Evolutionary conservation across 768 basidiomycete genomes (phyloP).

Genomic region (Hysterangium stoloniferum): DNA sequence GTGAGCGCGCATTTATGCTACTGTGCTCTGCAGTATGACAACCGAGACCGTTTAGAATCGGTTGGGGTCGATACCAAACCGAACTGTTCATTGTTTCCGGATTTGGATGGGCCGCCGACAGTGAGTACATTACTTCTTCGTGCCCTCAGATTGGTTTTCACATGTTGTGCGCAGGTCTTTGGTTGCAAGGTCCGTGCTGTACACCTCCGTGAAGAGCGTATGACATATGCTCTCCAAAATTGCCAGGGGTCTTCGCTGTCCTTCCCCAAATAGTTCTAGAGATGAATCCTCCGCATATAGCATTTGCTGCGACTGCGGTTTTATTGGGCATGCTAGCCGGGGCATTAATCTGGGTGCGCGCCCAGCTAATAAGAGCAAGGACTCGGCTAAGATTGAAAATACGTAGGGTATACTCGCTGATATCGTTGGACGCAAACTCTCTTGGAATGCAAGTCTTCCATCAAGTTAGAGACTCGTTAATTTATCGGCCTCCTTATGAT

Average conservation of each 20-base stretch:
- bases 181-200: slow-evolving; percentile 31
- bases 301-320: slow-evolving; percentile 38
- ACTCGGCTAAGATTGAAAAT: neutral
- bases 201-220: no score
- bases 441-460: slow-evolving; percentile 16
- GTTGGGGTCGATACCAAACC: slow-evolving; percentile 41
- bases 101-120: slow-evolving; percentile 43
- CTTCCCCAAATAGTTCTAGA: slow-evolving; percentile 37
- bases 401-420: slow-evolving; percentile 33
- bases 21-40: no score
- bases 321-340: slow-evolving; percentile 43
- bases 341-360: slow-evolving; percentile 34
- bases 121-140: slow-evolving; percentile 23
- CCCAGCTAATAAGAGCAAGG: neutral
- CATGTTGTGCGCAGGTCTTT: slow-evolving; percentile 24
- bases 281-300: slow-evolving; percentile 33
- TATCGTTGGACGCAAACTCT: slow-evolving; percentile 37
- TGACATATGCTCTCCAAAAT: neutral
- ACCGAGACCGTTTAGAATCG: slow-evolving; percentile 35
- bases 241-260: slow-evolving; percentile 29
- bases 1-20: no score
- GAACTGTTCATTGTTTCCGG: slow-evolving; percentile 40
- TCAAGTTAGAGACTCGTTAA: neutral
- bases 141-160: neutral
- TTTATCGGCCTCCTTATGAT: neutral